Percentiles rank a stretch among this genome's conserved stretches.
phyloP scores from a whole-genome alignment of 2,329 filamentous ascomycete genomes.

The Nemania serpens region DNA sequence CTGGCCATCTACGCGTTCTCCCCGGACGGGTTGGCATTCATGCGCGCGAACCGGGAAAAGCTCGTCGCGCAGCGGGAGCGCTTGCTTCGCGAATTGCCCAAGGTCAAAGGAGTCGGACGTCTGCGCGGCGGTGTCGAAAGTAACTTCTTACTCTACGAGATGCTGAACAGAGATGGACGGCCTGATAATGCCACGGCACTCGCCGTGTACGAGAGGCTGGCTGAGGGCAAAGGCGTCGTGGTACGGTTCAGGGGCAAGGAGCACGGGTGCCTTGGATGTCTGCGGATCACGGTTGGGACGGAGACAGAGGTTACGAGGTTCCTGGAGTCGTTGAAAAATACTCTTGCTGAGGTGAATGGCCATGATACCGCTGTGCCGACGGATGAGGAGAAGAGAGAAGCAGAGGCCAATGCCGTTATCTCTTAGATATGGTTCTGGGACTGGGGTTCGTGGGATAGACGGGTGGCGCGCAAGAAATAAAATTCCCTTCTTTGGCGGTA shows the following conservation, averaged over 20 bases:
- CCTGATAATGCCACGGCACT: conserved; percentile 81
- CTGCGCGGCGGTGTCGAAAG: conserved; percentile 79
- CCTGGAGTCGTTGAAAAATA: conserved; percentile 65
- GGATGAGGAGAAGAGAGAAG: conserved; percentile 46
- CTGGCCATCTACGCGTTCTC: conserved; percentile 77
- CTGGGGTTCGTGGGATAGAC: conserved; percentile 9
- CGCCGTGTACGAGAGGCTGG: conserved; percentile 81
- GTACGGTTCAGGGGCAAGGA: conserved; percentile 94
- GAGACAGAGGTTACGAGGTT: conserved; percentile 83
- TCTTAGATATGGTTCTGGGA: conserved; percentile 36
- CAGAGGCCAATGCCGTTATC: conserved; percentile 44
- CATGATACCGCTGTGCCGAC: conserved; percentile 24
- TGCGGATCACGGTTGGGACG: conserved; percentile 91
- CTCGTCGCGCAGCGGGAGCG: conserved; percentile 80
- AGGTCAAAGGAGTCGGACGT: conserved; percentile 76
- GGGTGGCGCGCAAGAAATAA: not conserved
- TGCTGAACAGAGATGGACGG: conserved; percentile 72
- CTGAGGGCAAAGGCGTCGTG: conserved; percentile 85
- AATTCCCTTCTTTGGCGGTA: not conserved
- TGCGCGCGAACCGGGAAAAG: conserved; percentile 70
- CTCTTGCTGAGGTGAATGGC: conserved; percentile 52
- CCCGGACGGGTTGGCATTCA: conserved; percentile 68
- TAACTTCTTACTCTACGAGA: conserved; percentile 92
- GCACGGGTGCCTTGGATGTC: conserved; percentile 82
- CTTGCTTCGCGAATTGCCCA: conserved; percentile 72